Conservation (phyloP, 1,284 basidiomycete genomes). For the Moesziomyces sp. region DNA sequence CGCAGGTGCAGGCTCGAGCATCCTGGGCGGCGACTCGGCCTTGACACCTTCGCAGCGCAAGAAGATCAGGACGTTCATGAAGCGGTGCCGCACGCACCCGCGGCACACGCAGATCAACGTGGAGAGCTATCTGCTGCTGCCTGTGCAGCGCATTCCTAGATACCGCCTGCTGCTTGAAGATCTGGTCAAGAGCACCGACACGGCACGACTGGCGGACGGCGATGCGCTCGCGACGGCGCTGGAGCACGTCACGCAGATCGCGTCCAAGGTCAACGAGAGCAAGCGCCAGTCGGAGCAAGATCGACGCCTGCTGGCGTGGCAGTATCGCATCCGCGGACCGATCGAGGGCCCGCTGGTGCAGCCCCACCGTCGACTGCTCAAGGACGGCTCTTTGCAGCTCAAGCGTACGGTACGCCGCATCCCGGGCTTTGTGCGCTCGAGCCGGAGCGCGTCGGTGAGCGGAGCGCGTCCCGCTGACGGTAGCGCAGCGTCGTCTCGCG, state of each 20-base stretch:
- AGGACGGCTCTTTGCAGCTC: slow-evolving; percentile 77
- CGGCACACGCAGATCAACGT: slow-evolving; percentile 95
- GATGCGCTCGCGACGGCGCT: slow-evolving; percentile 53
- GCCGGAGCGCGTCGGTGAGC: slow-evolving; percentile 23
- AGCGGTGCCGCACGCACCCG: slow-evolving; percentile 71
- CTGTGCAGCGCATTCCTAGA: slow-evolving; percentile 94
- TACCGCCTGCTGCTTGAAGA: slow-evolving; percentile 80
- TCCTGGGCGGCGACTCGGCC: slow-evolving; percentile 11
- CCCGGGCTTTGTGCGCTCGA: slow-evolving; percentile 75
- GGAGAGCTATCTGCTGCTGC: slow-evolving; percentile 91
- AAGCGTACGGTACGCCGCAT: slow-evolving; percentile 90
- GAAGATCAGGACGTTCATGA: slow-evolving; percentile 61
- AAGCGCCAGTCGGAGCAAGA: slow-evolving; percentile 69
- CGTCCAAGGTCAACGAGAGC: slow-evolving; percentile 65
- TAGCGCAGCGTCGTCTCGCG: slow-evolving; percentile 1
- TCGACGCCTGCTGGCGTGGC: slow-evolving; percentile 72
- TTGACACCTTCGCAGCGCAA: slow-evolving; percentile 52
- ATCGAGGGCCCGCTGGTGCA: slow-evolving; percentile 97
- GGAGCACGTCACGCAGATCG: slow-evolving; percentile 59
- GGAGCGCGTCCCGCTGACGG: slow-evolving; percentile 4
- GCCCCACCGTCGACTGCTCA: slow-evolving; percentile 82
- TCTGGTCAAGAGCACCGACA: slow-evolving; percentile 58
- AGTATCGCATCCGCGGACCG: slow-evolving; percentile 85
- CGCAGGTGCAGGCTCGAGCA: slow-evolving; percentile 3
- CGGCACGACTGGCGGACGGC: slow-evolving; percentile 30